Percentiles rank a stretch among this genome's conserved stretches.
phyloP scores from a whole-genome alignment of 345 rosid species.

The Laguncularia racemosa region DNA sequence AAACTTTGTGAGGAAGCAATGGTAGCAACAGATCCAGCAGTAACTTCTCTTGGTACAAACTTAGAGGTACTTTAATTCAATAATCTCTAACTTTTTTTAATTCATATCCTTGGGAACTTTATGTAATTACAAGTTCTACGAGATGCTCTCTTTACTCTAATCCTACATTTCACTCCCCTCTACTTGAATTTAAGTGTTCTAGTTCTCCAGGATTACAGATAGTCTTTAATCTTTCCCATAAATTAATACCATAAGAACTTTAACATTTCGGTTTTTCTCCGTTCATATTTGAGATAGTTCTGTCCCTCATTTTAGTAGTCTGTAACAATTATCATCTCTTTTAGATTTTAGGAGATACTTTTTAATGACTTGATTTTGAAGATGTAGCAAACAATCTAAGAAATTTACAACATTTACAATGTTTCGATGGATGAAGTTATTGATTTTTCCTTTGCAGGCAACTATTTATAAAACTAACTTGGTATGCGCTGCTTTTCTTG shows the following conservation, averaged over 20 bases:
- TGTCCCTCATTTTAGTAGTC: too few relatives aligned
- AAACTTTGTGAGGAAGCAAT: slow-evolving; percentile 81
- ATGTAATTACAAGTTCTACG: neutral
- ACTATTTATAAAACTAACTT: slow-evolving; percentile 62
- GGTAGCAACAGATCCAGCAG: slow-evolving; percentile 63
- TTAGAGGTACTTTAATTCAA: slow-evolving; percentile 50
- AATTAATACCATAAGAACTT: neutral
- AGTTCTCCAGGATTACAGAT: neutral
- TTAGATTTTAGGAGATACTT: neutral
- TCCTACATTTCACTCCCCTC: neutral
- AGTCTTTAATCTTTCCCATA: slow-evolving; percentile 1
- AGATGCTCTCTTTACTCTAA: neutral
- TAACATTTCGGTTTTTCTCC: too few relatives aligned
- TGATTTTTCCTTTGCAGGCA: slow-evolving; percentile 35
- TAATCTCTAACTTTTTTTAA: neutral
- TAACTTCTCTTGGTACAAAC: slow-evolving; percentile 62
- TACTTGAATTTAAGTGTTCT: neutral
- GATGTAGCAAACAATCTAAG: neutral
- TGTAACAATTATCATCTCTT: too few relatives aligned
- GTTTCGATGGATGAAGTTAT: neutral
- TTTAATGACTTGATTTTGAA: neutral
- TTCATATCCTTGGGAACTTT: neutral
- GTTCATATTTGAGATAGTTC: too few relatives aligned
- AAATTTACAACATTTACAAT: neutral
- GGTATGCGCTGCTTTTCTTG: slow-evolving; percentile 89